Conservation (phyloP, 345 rosid genomes). For the Triadica sebifera region DNA sequence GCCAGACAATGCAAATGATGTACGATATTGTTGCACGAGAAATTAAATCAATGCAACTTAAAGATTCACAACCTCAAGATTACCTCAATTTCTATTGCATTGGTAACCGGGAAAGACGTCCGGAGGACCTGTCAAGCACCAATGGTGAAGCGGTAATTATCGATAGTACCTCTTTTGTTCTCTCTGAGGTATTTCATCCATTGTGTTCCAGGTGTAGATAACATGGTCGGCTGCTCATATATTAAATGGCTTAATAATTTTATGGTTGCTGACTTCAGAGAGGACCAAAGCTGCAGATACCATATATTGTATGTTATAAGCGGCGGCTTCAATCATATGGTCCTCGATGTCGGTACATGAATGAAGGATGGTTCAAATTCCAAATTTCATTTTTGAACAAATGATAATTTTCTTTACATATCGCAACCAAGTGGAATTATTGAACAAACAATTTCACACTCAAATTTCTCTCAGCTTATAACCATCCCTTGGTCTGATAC, state of each 20-base stretch:
- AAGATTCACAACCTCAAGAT: slow-evolving; percentile 59
- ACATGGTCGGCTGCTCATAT: not conserved
- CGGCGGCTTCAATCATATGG: not conserved
- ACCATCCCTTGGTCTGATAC: too few species aligned
- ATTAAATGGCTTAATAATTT: not conserved
- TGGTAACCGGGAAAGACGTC: slow-evolving; percentile 62
- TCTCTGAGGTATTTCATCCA: slow-evolving; percentile 7
- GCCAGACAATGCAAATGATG: slow-evolving; percentile 95
- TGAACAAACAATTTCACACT: too few species aligned
- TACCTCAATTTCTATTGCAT: slow-evolving; percentile 95
- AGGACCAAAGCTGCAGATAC: not conserved
- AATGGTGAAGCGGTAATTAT: slow-evolving; percentile 47
- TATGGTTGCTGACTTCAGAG: not conserved
- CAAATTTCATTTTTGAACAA: too few species aligned
- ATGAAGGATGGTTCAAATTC: too few species aligned
- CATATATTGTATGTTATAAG: not conserved
- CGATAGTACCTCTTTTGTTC: slow-evolving; percentile 3
- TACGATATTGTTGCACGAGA: slow-evolving; percentile 55
- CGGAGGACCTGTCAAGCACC: slow-evolving; percentile 23
- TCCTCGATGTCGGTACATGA: too few species aligned
- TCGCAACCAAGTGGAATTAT: too few species aligned
- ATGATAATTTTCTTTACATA: too few species aligned
- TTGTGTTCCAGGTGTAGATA: not conserved
- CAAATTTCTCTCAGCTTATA: too few species aligned
- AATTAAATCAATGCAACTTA: slow-evolving; percentile 43